Percentiles rank a stretch among this genome's conserved stretches.
These are phyloP conservation scores for Somion occarium DNA, from an alignment of 1,284 basidiomycete genomes.

Conservation along the genomic window DNA sequence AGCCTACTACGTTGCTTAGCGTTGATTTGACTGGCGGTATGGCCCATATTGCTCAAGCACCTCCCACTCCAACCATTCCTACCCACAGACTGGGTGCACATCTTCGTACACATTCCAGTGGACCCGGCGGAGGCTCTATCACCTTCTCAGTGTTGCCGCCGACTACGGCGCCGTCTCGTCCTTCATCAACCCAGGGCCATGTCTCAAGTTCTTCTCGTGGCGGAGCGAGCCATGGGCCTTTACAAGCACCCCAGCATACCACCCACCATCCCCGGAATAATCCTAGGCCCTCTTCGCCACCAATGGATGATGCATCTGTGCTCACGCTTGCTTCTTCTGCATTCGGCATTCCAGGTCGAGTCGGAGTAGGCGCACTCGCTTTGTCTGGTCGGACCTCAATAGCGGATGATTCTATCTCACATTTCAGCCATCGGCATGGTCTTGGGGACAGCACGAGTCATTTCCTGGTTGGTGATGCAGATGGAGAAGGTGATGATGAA, in stretches of 20 bases:
- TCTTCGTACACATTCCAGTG: constrained; percentile 52
- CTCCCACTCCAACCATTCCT: constrained; percentile 50
- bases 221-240: constrained; percentile 19
- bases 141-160: constrained; percentile 63
- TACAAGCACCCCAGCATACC: constrained; percentile 85
- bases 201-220: constrained; percentile 4
- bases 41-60: constrained; percentile 89
- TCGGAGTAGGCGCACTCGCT: constrained; percentile 23
- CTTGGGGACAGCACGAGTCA: constrained; percentile 62
- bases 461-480: constrained; percentile 52
- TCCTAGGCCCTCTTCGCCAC: constrained; percentile 85
- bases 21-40: constrained; percentile 79
- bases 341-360: constrained; percentile 63
- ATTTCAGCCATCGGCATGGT: constrained; percentile 45
- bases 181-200: constrained; percentile 30
- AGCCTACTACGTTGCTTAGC: constrained; percentile 90
- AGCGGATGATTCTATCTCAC: constrained; percentile 65
- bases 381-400: constrained; percentile 28
- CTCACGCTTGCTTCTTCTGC: constrained; percentile 92
- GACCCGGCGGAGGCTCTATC: constrained; percentile 50
- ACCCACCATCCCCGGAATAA: constrained; percentile 93
- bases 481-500: constrained; percentile 22
- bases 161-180: constrained; percentile 45
- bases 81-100: constrained; percentile 49
- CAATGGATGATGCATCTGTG: constrained; percentile 87